Conservation (phyloP, 2,329 filamentous ascomycete species). For the Neonectria sp. region DNA sequence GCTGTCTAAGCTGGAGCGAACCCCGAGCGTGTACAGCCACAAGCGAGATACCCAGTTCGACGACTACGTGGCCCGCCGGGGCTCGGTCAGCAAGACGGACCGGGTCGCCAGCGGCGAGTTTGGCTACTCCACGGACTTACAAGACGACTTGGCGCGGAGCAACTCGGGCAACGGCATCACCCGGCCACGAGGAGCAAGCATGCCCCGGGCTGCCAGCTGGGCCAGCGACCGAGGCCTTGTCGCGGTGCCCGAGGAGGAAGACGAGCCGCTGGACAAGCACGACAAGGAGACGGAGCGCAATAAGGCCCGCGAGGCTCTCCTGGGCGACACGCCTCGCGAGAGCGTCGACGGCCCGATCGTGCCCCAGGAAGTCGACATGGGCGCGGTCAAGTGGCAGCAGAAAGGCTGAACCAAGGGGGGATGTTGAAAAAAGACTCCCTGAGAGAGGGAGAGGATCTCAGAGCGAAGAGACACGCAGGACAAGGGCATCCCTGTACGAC, state of each 20-base stretch:
- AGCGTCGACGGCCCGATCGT: slow-evolving; percentile 41
- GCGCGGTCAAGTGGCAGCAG: slow-evolving; percentile 47
- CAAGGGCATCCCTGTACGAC: slow-evolving; percentile 38
- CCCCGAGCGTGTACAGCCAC: slow-evolving; percentile 58
- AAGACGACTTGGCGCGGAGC: slow-evolving; percentile 20
- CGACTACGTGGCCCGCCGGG: slow-evolving; percentile 57
- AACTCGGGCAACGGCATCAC: slow-evolving; percentile 24
- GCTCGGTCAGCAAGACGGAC: slow-evolving; percentile 42
- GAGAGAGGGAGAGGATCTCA: slow-evolving; percentile 6
- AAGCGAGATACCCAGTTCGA: slow-evolving; percentile 65
- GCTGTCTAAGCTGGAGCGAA: slow-evolving; percentile 42
- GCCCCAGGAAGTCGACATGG: slow-evolving; percentile 47
- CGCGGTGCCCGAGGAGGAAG: slow-evolving; percentile 58
- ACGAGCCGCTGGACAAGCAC: slow-evolving; percentile 34
- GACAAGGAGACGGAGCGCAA: slow-evolving; percentile 38
- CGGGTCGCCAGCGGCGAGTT: slow-evolving; percentile 52
- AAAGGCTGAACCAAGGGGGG: slow-evolving; percentile 18
- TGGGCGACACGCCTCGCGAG: slow-evolving; percentile 43
- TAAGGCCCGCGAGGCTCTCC: slow-evolving; percentile 49
- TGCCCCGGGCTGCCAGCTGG: slow-evolving; percentile 54
- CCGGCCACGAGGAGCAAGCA: slow-evolving; percentile 46
- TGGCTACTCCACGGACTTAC: slow-evolving; percentile 39
- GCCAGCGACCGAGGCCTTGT: slow-evolving; percentile 56
- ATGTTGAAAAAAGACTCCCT: neutral
- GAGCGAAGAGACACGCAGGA: slow-evolving; percentile 24